A percentile compares a stretch with the other conserved stretches of the same genome.
Conservation (phyloP, 2,329 filamentous ascomycete genomes). For the Macroventuria anomochaeta region DNA sequence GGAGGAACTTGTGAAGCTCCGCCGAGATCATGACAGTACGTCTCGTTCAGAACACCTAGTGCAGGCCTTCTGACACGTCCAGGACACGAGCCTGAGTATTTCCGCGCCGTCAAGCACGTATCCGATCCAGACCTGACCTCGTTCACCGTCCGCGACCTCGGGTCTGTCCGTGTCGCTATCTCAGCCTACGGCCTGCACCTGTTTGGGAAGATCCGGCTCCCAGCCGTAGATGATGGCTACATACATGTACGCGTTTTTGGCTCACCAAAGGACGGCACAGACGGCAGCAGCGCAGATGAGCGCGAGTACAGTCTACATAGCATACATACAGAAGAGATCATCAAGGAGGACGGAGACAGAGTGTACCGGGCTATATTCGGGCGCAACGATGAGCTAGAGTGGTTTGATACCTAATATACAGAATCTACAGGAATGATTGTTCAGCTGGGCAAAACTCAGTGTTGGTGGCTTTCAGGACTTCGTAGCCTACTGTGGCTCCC, state of each 20-base stretch:
- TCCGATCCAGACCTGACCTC: slow-evolving; percentile 46
- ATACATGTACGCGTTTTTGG: slow-evolving; percentile 44
- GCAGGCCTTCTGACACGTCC: background rate
- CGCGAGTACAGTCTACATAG: slow-evolving; percentile 43
- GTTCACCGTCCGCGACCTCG: slow-evolving; percentile 36
- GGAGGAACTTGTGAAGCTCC: slow-evolving; percentile 42
- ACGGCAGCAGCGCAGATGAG: slow-evolving; percentile 40
- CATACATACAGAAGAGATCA: slow-evolving; percentile 44
- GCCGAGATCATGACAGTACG: slow-evolving; percentile 45
- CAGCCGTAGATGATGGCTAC: slow-evolving; percentile 33
- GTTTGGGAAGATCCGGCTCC: slow-evolving; percentile 40
- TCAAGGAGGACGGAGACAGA: slow-evolving; percentile 39
- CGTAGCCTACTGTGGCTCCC: too few species aligned
- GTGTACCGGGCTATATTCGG: slow-evolving; percentile 44
- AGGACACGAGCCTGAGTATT: slow-evolving; percentile 50
- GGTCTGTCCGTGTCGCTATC: slow-evolving; percentile 36
- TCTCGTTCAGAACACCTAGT: background rate
- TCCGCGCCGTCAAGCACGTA: slow-evolving; percentile 48
- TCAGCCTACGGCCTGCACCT: slow-evolving; percentile 45
- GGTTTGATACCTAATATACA: slow-evolving; percentile 42
- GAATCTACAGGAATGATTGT: too few species aligned
- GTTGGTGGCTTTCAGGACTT: too few species aligned
- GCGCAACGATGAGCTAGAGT: slow-evolving; percentile 39
- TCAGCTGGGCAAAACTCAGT: too few species aligned
- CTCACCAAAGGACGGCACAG: slow-evolving; percentile 42